Base-by-base conservation (phyloP, 23 red algal species). In the Gracilaria domingensis region DNA sequence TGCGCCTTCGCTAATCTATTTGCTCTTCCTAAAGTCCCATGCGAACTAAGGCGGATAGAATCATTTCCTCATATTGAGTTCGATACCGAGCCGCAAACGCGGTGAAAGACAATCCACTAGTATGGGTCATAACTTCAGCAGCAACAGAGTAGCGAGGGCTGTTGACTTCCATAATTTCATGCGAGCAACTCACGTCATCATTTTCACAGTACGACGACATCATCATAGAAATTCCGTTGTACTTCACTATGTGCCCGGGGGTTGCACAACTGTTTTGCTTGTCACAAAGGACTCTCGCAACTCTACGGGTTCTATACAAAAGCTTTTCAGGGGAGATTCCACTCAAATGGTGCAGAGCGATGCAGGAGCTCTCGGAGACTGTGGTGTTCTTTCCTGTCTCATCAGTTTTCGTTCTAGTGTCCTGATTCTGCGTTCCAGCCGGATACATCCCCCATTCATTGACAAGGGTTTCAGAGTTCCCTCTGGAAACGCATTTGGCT, bases 251-350 rank as follows among this genome's bases (percentile, higher is more conserved):
- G 26, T 82, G 79, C 1, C 79, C 79, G 3, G 42, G 50, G 2
- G 79, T 82, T 16, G 79, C 79, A 47, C 79, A 82, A 47, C 54
- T 82, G 21, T 47, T 25, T 6, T 32, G 26, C n/a, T 42, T 28
- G 45, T 82, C 79, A 34, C 79, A 82, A 14, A 82, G 54, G 2
- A 82, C 79, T 20, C 79, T 48, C 5, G 72, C 72, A 24, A 77
- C 20, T 37, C 18, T 24, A 50, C 50, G 42, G 25, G 38, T 49
- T 2, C 8, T 30, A 34, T 72, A 89, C 37, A 89, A 34, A 4
- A 86, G 61, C 20, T 32, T 28, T 44, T 50, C 40, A 5, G 20
- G 23, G 28, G 38, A 8, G 2, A 86, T 24, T 24, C 73, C 54
- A 35, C 4, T 30, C 1, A 86, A 57, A 62, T 82, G 79, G 55